Percentiles rank a stretch among this genome's conserved stretches.
phyloP scores from a whole-genome alignment of 441 rosid species.

The Bocquillonia castaneifolia region DNA sequence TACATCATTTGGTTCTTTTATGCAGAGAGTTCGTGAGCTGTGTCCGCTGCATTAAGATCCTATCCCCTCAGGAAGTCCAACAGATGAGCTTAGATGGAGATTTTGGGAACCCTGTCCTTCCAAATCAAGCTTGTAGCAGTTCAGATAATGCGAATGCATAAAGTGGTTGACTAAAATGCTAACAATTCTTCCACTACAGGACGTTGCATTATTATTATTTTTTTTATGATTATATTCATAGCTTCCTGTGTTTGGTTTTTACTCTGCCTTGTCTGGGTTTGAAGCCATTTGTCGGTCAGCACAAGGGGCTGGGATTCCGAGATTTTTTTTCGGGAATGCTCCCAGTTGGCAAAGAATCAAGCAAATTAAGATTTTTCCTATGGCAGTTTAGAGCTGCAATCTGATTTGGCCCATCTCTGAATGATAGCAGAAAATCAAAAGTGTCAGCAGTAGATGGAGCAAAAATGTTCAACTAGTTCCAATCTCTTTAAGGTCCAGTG shows the following conservation, averaged over 20 bases:
- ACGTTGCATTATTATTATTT: conserved; percentile 13
- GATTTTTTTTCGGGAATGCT: conserved; percentile 11
- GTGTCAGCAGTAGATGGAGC: not conserved
- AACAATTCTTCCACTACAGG: conserved; percentile 19
- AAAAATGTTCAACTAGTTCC: not conserved
- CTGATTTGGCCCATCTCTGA: not conserved
- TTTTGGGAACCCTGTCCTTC: conserved; percentile 52
- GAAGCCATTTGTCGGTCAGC: not conserved
- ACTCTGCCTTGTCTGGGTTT: conserved; percentile 3
- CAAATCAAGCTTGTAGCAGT: conserved; percentile 81
- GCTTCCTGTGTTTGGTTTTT: conserved; percentile 17
- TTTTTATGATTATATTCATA: conserved; percentile 18
- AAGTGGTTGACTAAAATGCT: conserved; percentile 24
- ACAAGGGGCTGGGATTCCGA: conserved; percentile 5
- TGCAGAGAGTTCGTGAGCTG: conserved; percentile 84
- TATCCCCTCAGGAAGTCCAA: conserved; percentile 89
- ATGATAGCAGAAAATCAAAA: conserved; percentile 5
- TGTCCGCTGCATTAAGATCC: conserved; percentile 87
- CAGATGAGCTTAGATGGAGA: conserved; percentile 95
- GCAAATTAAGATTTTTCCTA: not conserved
- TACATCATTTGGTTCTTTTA: not conserved
- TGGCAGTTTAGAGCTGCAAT: not conserved
- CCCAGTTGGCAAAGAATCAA: not conserved
- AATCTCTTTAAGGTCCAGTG: not conserved
- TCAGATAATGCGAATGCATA: conserved; percentile 84